Evolutionary conservation across 2,329 filamentous ascomycete genomes (phyloP).

Genomic region (Fusarium globosum): DNA sequence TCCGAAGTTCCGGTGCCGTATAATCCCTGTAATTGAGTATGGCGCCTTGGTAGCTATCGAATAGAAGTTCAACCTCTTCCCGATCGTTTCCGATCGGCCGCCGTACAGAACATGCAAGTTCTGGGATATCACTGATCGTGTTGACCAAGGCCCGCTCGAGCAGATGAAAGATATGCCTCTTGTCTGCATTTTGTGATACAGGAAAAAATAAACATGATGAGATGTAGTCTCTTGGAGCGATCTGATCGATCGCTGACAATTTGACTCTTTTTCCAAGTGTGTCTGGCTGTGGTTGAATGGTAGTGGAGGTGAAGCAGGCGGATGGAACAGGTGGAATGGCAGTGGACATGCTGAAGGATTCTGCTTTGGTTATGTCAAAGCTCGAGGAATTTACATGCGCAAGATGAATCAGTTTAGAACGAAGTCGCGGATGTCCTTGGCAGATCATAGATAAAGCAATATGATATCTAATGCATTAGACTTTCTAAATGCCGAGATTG

Average conservation of each 20-base stretch:
- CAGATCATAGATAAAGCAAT: neutral
- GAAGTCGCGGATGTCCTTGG: neutral
- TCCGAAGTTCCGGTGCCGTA: slow-evolving; percentile 1
- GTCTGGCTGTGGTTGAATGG: slow-evolving; percentile 2
- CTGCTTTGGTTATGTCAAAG: neutral
- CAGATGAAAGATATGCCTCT: neutral
- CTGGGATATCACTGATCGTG: slow-evolving; percentile 12
- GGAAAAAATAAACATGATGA: slow-evolving; percentile 7
- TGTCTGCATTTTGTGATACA: neutral
- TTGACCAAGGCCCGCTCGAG: neutral
- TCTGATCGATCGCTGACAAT: slow-evolving; percentile 15
- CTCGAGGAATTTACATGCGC: neutral
- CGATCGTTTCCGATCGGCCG: neutral
- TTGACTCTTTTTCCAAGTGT: neutral
- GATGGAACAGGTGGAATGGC: neutral
- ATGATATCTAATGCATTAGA: neutral
- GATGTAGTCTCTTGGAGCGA: slow-evolving; percentile 20
- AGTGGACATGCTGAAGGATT: neutral
- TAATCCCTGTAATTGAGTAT: slow-evolving; percentile 16
- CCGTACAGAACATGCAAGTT: slow-evolving; percentile 15
- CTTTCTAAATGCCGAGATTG: neutral
- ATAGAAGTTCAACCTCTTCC: slow-evolving; percentile 17
- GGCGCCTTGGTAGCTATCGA: neutral
- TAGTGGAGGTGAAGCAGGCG: neutral
- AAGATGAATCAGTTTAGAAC: too few relatives aligned